phyloP scores from a whole-genome alignment of 2,329 filamentous ascomycete species.

The Aspergillus fischeri region DNA sequence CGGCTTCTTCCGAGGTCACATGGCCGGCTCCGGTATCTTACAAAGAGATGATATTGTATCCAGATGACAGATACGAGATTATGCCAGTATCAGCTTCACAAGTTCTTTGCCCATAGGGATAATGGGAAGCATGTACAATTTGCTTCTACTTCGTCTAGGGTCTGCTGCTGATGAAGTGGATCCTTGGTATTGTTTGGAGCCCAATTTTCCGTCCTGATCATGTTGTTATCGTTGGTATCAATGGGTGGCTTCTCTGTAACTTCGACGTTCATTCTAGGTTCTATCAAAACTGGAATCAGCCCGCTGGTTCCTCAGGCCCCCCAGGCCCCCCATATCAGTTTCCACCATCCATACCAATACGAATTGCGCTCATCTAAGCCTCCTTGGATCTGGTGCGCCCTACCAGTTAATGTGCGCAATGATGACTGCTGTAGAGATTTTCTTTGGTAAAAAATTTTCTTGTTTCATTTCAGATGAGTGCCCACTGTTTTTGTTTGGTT shows the following conservation, averaged over 20 bases:
- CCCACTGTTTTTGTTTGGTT: slow-evolving; percentile 3
- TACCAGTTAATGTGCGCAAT: neutral
- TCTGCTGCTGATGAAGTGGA: neutral
- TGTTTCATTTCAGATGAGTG: slow-evolving; percentile 2
- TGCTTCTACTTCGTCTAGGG: slow-evolving; percentile 23
- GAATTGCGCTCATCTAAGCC: neutral
- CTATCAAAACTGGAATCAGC: neutral
- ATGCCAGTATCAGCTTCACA: neutral
- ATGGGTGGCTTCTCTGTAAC: neutral
- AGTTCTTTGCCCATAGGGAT: slow-evolving; percentile 9
- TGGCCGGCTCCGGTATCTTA: slow-evolving; percentile 10
- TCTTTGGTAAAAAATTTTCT: neutral
- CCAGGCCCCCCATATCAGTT: neutral
- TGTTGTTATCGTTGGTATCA: neutral
- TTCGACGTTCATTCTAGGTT: slow-evolving; percentile 6
- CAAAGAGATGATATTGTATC: slow-evolving; percentile 10
- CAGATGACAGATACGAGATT: slow-evolving; percentile 3
- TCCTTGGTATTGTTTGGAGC: neutral
- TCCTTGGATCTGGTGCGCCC: neutral
- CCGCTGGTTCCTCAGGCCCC: neutral
- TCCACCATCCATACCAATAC: neutral
- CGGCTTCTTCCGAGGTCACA: slow-evolving; percentile 22
- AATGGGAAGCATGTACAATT: slow-evolving; percentile 26
- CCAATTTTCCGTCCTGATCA: neutral
- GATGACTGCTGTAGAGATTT: neutral